A percentile compares a stretch with the other conserved stretches of the same genome.
Evolutionary conservation across 2,329 filamentous ascomycete genomes (phyloP).

Genomic region (Aspergillus clavatus): DNA sequence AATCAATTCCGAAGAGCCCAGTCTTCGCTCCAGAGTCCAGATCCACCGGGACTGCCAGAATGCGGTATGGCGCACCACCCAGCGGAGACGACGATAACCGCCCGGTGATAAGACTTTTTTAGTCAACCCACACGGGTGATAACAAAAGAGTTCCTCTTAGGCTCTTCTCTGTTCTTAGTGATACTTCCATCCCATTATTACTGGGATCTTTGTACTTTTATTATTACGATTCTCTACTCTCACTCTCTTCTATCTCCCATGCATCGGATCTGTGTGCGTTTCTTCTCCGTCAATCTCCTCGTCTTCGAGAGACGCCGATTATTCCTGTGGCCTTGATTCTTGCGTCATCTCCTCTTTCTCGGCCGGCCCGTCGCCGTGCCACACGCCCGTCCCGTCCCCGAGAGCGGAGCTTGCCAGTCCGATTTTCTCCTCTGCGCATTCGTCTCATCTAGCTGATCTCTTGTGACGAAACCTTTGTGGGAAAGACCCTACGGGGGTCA

Average conservation of each 20-base stretch:
- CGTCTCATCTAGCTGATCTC: constrained; percentile 1
- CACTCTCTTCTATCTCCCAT: background rate
- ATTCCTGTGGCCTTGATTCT: constrained; percentile 8
- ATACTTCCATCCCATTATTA: no score
- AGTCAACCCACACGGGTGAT: background rate
- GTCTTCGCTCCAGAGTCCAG: background rate
- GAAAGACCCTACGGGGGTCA: background rate
- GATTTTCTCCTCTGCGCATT: background rate
- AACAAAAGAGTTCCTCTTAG: no score
- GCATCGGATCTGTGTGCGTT: background rate
- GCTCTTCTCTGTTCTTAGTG: no score
- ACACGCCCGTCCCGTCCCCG: background rate
- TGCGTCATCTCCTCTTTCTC: constrained; percentile 16
- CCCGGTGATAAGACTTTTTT: background rate
- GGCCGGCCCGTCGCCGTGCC: background rate
- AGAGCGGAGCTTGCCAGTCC: constrained; percentile 2
- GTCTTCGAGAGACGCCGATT: constrained; percentile 12
- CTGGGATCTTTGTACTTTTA: no score
- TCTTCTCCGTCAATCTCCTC: background rate
- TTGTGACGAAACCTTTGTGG: background rate
- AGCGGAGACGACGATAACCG: background rate
- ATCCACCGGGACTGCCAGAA: background rate
- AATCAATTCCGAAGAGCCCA: background rate
- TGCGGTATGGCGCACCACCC: background rate
- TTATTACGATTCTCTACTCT: no score